Conservation (phyloP, 2,329 filamentous ascomycete species). For the Sporothrix curviconia region DNA sequence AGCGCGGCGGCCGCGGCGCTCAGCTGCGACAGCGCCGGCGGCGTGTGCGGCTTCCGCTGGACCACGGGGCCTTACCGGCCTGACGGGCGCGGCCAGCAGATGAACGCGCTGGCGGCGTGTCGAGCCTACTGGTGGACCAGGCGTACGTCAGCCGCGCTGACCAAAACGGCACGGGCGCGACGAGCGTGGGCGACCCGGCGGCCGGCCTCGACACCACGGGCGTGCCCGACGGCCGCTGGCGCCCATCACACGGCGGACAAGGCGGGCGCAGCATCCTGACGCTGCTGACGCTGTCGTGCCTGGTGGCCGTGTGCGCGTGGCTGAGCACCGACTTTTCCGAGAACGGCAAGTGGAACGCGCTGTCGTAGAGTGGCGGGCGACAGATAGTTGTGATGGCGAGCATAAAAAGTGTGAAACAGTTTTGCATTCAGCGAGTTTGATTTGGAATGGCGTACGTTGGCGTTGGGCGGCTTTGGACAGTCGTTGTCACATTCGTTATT, state of each 20-base stretch:
- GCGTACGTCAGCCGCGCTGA: conserved; percentile 24
- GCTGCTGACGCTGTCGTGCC: conserved; percentile 44
- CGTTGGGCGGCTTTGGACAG: background rate
- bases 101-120: conserved; percentile 45
- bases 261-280: conserved; percentile 64
- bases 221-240: conserved; percentile 27
- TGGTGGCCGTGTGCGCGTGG: conserved; percentile 45
- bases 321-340: conserved; percentile 13
- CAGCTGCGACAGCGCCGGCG: conserved; percentile 50
- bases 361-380: background rate
- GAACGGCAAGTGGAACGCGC: conserved; percentile 1
- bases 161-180: conserved; percentile 39
- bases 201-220: conserved; percentile 25
- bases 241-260: conserved; percentile 51
- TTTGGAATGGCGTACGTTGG: background rate
- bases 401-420: background rate
- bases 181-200: conserved; percentile 26
- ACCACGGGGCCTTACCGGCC: conserved; percentile 34
- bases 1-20: conserved; percentile 53
- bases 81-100: conserved; percentile 46
- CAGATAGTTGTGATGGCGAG: background rate
- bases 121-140: conserved; percentile 34
- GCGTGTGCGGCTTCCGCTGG: conserved; percentile 62
- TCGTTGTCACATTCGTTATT: background rate
- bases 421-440: conserved; percentile 3